Base-by-base conservation (phyloP, 257 asterid genomes). In the Osmanthus fragrans region DNA sequence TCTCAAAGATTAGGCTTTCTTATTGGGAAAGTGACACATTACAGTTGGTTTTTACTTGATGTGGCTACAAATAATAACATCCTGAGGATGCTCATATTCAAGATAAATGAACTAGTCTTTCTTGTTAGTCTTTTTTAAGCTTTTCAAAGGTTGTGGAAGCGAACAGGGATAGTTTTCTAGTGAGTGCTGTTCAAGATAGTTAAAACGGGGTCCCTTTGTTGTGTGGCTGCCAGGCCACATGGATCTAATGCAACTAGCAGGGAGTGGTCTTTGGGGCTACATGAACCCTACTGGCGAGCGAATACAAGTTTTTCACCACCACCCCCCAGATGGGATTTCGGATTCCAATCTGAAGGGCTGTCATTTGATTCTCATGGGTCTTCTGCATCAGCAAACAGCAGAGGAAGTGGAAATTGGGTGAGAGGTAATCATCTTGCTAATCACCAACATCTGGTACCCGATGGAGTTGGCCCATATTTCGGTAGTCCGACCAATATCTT, bases 201-300 rank as follows among this genome's bases (percentile, higher is more conserved):
- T 86, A 93, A 88, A 85, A 96, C 95, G 99, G 99, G 99, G 94
- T 93, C 99, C 75, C 97, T 96, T 74, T 96, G 99, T 92, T 96
- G 97, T 92, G 99, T 96, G 98, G 99, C 99, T 82, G 96, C 98
- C 64, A 90, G 99, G 99, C 99, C 97, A 87, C 98, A 96, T 90
- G 97, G 94, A 79, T 92, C 98, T 49, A 96, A 84, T 84, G 85
- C 94, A 72, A 75, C 98, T 73, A 94, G 97, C 82, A 78, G 94
- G 82, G 99, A 96, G 82, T 93, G 97, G 97, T 96, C 99, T 4
- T 86, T 92, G 84, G 98, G 97, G 51, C 96, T 94, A 29, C 97
- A 90, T 0, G 98, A 95, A 80, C 99, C 98, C 39, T 92, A 96
- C 82, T 96, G 98, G 99, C 89, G 93, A 72, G 92, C 94, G 18